Evolutionary conservation across 176 grass and related monocot genomes (phyloP).

Genomic region (Avena atlantica): DNA sequence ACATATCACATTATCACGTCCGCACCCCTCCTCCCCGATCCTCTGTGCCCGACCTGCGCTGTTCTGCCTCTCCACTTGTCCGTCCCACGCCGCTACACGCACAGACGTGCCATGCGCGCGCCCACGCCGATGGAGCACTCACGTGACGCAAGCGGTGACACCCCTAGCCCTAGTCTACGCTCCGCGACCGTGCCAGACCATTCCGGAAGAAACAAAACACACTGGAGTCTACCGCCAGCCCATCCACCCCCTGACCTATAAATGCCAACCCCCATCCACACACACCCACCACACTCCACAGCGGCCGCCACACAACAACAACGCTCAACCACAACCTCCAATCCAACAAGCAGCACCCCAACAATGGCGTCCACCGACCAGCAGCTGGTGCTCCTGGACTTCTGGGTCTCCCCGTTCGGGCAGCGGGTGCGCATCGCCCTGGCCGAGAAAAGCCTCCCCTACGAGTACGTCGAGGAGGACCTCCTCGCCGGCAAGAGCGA

Average conservation of each 20-base stretch:
- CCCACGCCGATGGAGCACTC: too few species aligned
- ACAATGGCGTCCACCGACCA: conserved; percentile 2
- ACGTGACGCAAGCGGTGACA: neutral
- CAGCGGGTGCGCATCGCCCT: conserved; percentile 57
- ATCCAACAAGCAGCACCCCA: too few species aligned
- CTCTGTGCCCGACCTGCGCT: neutral
- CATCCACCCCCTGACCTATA: too few species aligned
- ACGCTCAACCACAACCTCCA: neutral
- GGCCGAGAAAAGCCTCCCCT: conserved; percentile 53
- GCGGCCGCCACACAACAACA: neutral
- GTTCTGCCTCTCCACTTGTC: too few species aligned
- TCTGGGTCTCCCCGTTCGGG: conserved; percentile 74
- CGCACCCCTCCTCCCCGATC: neutral
- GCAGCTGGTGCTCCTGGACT: conserved; percentile 51
- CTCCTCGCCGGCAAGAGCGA: conserved; percentile 60
- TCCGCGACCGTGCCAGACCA: neutral
- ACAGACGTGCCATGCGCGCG: too few species aligned
- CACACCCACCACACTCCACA: neutral
- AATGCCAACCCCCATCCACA: neutral
- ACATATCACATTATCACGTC: neutral
- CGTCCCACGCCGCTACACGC: too few species aligned
- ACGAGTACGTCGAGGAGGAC: conserved; percentile 57
- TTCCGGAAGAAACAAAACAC: neutral
- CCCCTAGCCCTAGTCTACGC: neutral
- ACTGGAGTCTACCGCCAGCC: too few species aligned